These are phyloP conservation scores for Pilobolus umbonatus DNA, from an alignment of 192 early-diverging fungal species.

Conservation along the genomic window DNA sequence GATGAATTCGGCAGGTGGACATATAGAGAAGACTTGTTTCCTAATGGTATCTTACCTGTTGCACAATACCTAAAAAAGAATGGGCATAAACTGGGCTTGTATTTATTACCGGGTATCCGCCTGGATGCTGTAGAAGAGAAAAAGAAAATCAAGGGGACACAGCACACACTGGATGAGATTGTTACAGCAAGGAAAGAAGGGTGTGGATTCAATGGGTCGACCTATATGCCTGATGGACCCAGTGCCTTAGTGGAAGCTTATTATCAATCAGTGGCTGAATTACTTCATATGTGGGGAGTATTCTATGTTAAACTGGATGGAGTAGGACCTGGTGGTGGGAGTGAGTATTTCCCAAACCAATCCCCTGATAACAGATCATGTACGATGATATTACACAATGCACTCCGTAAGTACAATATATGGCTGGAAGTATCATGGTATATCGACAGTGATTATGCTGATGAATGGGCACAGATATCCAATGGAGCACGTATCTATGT, in stretches of 20 bases:
- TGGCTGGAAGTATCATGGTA: slow-evolving; percentile 37
- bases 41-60: slow-evolving; percentile 17
- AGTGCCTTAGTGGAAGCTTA: slow-evolving; percentile 11
- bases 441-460: slow-evolving; percentile 18
- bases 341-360: slow-evolving; percentile 18
- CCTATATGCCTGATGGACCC: slow-evolving; percentile 24
- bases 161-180: slow-evolving; percentile 1
- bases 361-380: slow-evolving; percentile 27
- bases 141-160: slow-evolving; percentile 15
- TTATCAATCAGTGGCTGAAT: slow-evolving; percentile 27
- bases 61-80: slow-evolving; percentile 21
- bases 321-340: slow-evolving; percentile 30
- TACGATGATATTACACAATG: slow-evolving; percentile 9
- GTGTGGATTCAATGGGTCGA: slow-evolving; percentile 27
- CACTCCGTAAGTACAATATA: slow-evolving; percentile 21
- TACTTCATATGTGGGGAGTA: slow-evolving; percentile 27
- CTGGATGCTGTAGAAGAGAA: slow-evolving; percentile 14
- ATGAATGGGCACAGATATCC: slow-evolving; percentile 20
- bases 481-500: slow-evolving; percentile 30
- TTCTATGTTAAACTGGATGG: slow-evolving; percentile 30
- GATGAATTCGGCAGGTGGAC: slow-evolving; percentile 31
- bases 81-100: slow-evolving; percentile 29
- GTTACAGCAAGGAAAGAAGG: slow-evolving; percentile 8
- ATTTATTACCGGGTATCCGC: slow-evolving; percentile 30
- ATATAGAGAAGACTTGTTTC: slow-evolving; percentile 27